Evolutionary conservation across 805 yeast genomes (phyloP), one percentile per base, ranked within the genome.

Genomic region (Priceomyces melissophilus): DNA sequence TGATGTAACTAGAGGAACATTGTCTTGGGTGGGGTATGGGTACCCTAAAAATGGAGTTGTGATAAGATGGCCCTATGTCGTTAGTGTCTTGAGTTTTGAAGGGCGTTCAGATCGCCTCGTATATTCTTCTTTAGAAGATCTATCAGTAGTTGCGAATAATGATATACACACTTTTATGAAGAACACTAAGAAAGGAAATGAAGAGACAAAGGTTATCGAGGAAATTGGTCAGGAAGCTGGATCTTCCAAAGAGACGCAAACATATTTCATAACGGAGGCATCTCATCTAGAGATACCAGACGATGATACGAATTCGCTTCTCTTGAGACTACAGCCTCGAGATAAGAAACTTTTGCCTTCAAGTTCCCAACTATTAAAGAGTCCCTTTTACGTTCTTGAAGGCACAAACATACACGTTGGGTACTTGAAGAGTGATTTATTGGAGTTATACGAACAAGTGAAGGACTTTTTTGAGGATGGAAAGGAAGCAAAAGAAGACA

Each of bases 1-100:
- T 1, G 71, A 69, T 40, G 72, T 63, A 2, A 66, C 71, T 1
- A 47, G 73, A 42, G 73, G 74, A 3, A 70, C 73, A 2, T 44
- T 70, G 13, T 50, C 67, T 8, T 68, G 74, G 71, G 42, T 56
- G 1, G 60, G 53, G 11, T 38, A 45, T 3, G 72, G 73, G 3
- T 65, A 63, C 35, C 73, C 73, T 4, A 46, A 53, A 0, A 52
- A 57, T 10, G 69, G 71, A 1, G 40, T 67, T 10, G 58, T 47
- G 1, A 49, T 67, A 3, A 48, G 43, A 23, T 66, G 73, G 73
- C 73, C 74, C 0, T 62, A 54, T 45, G 62, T 56, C 0, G 39
- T 67, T 35, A 70, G 69, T 0, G 17, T 61, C 2, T 65, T 65
- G 25, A 20, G 25, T 8, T 20, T 5, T 20, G 25, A 20, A 20